Evolutionary conservation across 306 rosid genomes (phyloP), one percentile per base, ranked within the genome.

Genomic region (Vigna unguiculata): DNA sequence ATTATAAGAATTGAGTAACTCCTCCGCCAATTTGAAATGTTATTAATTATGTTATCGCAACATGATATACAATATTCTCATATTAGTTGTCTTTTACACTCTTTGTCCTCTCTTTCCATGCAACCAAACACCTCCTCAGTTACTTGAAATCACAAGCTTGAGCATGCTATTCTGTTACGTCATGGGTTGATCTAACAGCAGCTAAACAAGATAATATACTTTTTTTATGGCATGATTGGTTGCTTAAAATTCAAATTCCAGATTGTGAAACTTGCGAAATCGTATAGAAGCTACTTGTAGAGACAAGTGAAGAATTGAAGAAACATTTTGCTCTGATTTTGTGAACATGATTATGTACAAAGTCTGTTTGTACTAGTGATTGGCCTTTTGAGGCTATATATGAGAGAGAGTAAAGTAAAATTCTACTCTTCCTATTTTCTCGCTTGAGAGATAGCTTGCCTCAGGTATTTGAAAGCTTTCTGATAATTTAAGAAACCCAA

Each of bases 401-500:
- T 4, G 21, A 32, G 65, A 71, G 38, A 13, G 36, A 53, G 38
- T 19, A 38, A 52, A 51, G 19, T 49, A 59, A 70, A 17, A 24
- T 70, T 34, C 19, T 30, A 30, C 36, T 21, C 20, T 54, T 14
- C 12, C 21, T 15, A 4, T 57, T 25, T 12, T 48, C 64, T 73
- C 43, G 81, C 72, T 63, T 68, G 63, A 55, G 89, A 83, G 30
- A 90, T 47, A 28, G 78, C 88, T 49, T 77, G 66, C 74, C 71
- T 80, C 7, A 90, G 75, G 76, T 70, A 58, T 38, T 81, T 84
- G 74, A 80, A 72, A 54, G 90, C 76, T 68, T 79, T 88, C 78
- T 77, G 77, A 73, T 80, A 77, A 34, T 83, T 90, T 21, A 90
- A 79, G 83, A 90, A 86, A n/a, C 95, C 95, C 95, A 86, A 76